Conservation (phyloP, 2,329 filamentous ascomycete genomes). For the Apiospora marii region DNA sequence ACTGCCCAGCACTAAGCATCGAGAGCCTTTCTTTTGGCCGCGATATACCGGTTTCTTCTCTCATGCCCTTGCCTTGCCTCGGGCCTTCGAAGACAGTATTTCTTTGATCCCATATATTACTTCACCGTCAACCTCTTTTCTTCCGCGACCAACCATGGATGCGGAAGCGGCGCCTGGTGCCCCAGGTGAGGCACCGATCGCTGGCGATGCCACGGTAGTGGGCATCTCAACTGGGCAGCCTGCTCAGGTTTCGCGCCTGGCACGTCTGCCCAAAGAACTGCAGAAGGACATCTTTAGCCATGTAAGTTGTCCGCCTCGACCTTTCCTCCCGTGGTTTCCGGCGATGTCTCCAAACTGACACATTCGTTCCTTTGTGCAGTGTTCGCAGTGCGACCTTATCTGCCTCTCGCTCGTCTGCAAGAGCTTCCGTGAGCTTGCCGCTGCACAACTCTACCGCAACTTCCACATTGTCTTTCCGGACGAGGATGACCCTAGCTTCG, state of each 20-base stretch:
- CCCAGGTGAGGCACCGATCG: background rate
- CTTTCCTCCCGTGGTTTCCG: background rate
- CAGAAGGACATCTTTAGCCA: conserved; percentile 57
- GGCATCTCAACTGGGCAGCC: conserved; percentile 23
- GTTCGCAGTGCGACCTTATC: conserved; percentile 60
- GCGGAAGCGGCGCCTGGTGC: background rate
- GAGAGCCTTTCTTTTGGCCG: background rate
- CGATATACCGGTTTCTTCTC: background rate
- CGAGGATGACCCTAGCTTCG: conserved; percentile 60
- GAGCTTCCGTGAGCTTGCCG: conserved; percentile 65
- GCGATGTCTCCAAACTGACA: background rate
- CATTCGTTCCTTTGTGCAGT: conserved; percentile 45
- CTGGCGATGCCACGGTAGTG: conserved; percentile 26
- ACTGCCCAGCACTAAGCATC: background rate
- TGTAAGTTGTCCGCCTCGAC: conserved; percentile 42
- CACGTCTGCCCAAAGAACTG: conserved; percentile 56
- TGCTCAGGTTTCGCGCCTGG: conserved; percentile 41
- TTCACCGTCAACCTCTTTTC: background rate
- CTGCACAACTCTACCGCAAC: conserved; percentile 64
- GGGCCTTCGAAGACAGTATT: background rate
- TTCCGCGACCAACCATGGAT: background rate
- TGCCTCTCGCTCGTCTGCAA: conserved; percentile 65
- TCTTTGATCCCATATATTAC: conserved; percentile 3
- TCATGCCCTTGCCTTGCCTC: background rate
- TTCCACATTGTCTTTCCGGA: conserved; percentile 70